Percentiles rank a stretch among this genome's conserved stretches.
Conservation (phyloP, 164 flowering plant species). For the Platanus orientalis region DNA sequence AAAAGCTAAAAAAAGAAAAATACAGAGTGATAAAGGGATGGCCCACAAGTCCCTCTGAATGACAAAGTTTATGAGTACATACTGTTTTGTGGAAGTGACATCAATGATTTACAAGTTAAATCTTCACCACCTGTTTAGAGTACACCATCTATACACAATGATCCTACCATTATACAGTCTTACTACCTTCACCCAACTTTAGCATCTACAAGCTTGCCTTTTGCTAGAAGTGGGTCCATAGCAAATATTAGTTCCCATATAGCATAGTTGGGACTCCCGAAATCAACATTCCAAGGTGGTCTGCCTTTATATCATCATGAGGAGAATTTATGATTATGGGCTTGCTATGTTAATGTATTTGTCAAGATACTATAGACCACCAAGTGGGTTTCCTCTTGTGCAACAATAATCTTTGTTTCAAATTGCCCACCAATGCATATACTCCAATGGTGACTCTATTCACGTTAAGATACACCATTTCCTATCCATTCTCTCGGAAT, state of each 20-base stretch:
- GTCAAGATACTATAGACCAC: slow-evolving; percentile 76
- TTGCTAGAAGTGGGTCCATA: slow-evolving; percentile 45
- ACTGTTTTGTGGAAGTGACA: too few relatives aligned
- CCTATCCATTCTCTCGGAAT: too few relatives aligned
- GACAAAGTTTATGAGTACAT: too few relatives aligned
- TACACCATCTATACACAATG: slow-evolving; percentile 55
- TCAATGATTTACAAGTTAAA: slow-evolving; percentile 92
- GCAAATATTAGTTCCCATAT: slow-evolving; percentile 46
- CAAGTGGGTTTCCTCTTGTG: slow-evolving; percentile 61
- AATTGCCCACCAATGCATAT: too few relatives aligned
- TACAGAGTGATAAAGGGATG: too few relatives aligned
- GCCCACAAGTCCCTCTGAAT: too few relatives aligned
- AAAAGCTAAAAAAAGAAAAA: too few relatives aligned
- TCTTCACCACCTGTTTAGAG: slow-evolving; percentile 73
- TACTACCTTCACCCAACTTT: slow-evolving; percentile 66
- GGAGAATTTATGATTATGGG: slow-evolving; percentile 56
- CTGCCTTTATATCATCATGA: slow-evolving; percentile 82
- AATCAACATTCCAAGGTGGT: slow-evolving; percentile 65
- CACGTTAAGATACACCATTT: too few relatives aligned
- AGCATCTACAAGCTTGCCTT: slow-evolving; percentile 52
- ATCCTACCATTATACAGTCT: slow-evolving; percentile 89
- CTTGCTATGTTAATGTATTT: slow-evolving; percentile 86
- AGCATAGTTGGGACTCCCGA: slow-evolving; percentile 50
- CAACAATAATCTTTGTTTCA: slow-evolving; percentile 70
- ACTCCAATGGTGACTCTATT: too few relatives aligned